Evolutionary conservation across 129 eudicot species (phyloP).

Genomic region (Silybum marianum): DNA sequence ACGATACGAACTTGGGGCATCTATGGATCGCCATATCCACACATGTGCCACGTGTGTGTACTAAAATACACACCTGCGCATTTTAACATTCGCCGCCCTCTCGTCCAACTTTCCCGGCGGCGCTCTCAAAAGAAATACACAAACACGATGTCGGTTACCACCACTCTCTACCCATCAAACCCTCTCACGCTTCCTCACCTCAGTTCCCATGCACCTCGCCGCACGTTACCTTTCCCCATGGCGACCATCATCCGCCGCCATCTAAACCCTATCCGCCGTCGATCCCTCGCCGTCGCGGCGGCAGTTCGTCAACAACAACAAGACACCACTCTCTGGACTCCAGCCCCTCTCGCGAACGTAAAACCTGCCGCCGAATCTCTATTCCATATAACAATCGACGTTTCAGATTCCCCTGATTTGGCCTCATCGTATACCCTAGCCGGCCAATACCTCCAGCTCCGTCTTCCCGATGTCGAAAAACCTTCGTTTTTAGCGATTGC

Average conservation of each 20-base stretch:
- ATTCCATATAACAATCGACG: constrained; percentile 78
- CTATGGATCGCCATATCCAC: constrained; percentile 28
- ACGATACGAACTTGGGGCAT: constrained; percentile 18
- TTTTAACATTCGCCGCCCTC: constrained; percentile 31
- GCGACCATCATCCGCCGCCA: constrained; percentile 59
- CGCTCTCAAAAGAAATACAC: constrained; percentile 28
- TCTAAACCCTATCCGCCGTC: constrained; percentile 49
- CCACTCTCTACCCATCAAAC: constrained; percentile 31
- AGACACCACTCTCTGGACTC: constrained; percentile 65
- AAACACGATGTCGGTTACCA: constrained; percentile 38
- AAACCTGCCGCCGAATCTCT: constrained; percentile 84
- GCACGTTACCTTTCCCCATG: constrained; percentile 46
- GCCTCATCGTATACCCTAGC: constrained; percentile 64
- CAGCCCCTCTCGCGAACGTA: constrained; percentile 57
- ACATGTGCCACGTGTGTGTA: constrained; percentile 32
- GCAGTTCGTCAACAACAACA: constrained; percentile 63
- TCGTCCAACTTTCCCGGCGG: constrained; percentile 50
- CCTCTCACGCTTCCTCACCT: constrained; percentile 42
- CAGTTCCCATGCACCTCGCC: constrained; percentile 58
- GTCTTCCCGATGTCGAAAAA: constrained; percentile 55
- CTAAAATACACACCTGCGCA: constrained; percentile 30
- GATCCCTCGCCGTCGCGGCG: constrained; percentile 51
- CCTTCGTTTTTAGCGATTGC: constrained; percentile 87
- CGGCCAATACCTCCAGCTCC: constrained; percentile 89
- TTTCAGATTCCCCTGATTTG: constrained; percentile 64